Evolutionary conservation across 371 early-diverging fungal genomes (phyloP).

Genomic region (Dichotomocladium elegans): DNA sequence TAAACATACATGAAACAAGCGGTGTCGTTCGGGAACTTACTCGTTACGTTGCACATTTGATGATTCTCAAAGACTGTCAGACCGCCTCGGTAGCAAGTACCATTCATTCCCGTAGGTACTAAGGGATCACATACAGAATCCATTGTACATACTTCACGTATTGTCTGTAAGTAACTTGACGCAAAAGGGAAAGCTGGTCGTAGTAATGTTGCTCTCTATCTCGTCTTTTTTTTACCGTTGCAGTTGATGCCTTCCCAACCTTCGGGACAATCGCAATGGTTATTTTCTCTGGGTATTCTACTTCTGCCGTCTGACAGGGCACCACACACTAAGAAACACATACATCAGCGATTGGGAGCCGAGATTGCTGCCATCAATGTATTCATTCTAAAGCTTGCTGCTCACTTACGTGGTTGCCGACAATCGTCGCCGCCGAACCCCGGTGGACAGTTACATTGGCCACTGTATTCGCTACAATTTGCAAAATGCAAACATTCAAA

Average conservation of each 20-base stretch:
- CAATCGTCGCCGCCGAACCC: conserved; percentile 94
- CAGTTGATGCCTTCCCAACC: conserved; percentile 94
- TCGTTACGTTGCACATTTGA: conserved; percentile 88
- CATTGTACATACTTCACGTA: conserved; percentile 76
- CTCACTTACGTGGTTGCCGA: conserved; percentile 61
- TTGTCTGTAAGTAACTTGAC: too few species aligned
- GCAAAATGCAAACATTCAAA: conserved; percentile 80
- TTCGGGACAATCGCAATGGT: conserved; percentile 72
- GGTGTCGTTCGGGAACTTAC: conserved; percentile 49
- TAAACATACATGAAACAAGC: background rate
- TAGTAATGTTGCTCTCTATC: background rate
- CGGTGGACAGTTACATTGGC: conserved; percentile 78
- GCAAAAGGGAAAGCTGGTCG: background rate
- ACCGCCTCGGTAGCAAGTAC: conserved; percentile 82
- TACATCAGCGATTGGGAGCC: background rate
- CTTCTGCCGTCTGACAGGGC: conserved; percentile 62
- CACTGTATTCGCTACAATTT: conserved; percentile 73
- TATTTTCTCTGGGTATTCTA: conserved; percentile 55
- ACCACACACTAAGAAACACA: conserved; percentile 51
- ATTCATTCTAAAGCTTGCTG: too few species aligned
- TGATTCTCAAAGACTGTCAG: conserved; percentile 73
- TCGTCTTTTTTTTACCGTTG: conserved; percentile 56
- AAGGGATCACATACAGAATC: conserved; percentile 75
- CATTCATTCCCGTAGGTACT: conserved; percentile 72
- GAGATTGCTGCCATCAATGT: background rate